Base-by-base conservation (phyloP, 495 filamentous ascomycete genomes). In the Penicillium arizonense region DNA sequence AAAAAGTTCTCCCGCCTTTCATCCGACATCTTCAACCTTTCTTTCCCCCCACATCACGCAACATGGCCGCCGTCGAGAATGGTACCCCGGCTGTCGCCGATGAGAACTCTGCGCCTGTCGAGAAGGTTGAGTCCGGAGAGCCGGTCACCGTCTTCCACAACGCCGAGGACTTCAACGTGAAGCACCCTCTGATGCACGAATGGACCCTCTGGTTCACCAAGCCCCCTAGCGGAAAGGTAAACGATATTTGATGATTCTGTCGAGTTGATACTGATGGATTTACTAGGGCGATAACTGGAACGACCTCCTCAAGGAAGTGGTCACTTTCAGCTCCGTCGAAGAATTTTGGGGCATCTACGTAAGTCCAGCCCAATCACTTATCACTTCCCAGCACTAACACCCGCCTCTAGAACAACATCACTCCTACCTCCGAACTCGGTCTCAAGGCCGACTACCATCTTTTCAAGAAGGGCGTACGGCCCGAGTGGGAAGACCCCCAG, bases 201-300 rank as follows among this genome's bases (percentile, higher is more conserved):
- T 98, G 94, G 94, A 97, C 95, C 18, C 77, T 98, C 44, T 98
- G 94, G 94, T 98, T 97, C 77, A 98, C 94, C 64, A 98, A 98
- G 81, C 94, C 94, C 28, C 90, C 94, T 33, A 94, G 87, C 68
- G 91, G 91, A 73, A 97, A 96, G 88, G 94, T 96, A 63, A 45
- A 82, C 30, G 37, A 50, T 40, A 33, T 32, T 21, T 24, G 32
- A 34, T 18, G 16, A 21, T 11, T 32, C 9, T 5, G 16, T 47
- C 14, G 23, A 55, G 20, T 21, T 61, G 49, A 42, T 41, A 64
- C 55, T 45, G 39, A 51, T 39, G 44, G 42, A 37, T 36, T 36
- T 33, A 36, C 7, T 49, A 95, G 90, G 92, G 89, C 62, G 89
- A 97, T 69, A 96, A 96, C 80, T 99, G 94, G 94, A 96, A 93